Percentiles rank a stretch among this genome's conserved stretches.
Evolutionary conservation across 2,329 filamentous ascomycete species (phyloP).

Genomic region (Neoarthrinium moseri): DNA sequence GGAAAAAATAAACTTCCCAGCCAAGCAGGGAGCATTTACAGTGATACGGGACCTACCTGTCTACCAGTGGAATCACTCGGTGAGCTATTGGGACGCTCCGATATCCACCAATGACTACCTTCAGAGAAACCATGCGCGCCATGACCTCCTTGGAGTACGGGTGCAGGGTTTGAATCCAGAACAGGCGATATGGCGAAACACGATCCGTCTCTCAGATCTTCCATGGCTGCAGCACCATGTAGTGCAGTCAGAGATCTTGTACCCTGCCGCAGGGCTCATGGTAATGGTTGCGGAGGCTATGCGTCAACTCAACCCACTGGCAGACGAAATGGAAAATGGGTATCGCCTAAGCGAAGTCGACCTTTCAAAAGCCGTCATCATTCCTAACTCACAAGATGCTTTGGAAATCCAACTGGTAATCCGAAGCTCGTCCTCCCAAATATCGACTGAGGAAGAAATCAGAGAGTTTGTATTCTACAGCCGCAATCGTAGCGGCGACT

Average conservation of each 20-base stretch:
- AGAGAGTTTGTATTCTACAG: constrained; percentile 7
- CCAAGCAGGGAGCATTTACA: not conserved
- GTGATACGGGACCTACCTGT: constrained; percentile 20
- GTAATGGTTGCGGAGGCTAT: constrained; percentile 20
- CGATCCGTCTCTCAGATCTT: constrained; percentile 14
- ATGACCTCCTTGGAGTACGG: constrained; percentile 22
- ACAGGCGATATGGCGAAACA: constrained; percentile 23
- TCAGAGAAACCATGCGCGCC: constrained; percentile 15
- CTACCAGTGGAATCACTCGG: constrained; percentile 27
- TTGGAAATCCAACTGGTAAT: constrained; percentile 6
- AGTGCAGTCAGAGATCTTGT: constrained; percentile 16
- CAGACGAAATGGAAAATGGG: not conserved
- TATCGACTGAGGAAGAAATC: too few relatives aligned
- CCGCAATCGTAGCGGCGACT: not conserved
- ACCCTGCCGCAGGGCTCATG: constrained; percentile 20
- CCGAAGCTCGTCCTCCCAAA: not conserved
- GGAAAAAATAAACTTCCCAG: constrained; percentile 18
- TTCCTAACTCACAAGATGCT: not conserved
- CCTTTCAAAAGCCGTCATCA: constrained; percentile 1
- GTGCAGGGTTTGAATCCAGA: constrained; percentile 12
- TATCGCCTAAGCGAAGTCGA: constrained; percentile 1
- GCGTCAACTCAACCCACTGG: constrained; percentile 15
- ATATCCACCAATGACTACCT: constrained; percentile 22
- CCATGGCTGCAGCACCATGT: constrained; percentile 18
- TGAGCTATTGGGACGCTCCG: constrained; percentile 20